Percentiles rank a stretch among this genome's conserved stretches.
These are phyloP conservation scores for Beta lomatogona DNA, from an alignment of 179 eudicot species.

Conservation along the genomic window DNA sequence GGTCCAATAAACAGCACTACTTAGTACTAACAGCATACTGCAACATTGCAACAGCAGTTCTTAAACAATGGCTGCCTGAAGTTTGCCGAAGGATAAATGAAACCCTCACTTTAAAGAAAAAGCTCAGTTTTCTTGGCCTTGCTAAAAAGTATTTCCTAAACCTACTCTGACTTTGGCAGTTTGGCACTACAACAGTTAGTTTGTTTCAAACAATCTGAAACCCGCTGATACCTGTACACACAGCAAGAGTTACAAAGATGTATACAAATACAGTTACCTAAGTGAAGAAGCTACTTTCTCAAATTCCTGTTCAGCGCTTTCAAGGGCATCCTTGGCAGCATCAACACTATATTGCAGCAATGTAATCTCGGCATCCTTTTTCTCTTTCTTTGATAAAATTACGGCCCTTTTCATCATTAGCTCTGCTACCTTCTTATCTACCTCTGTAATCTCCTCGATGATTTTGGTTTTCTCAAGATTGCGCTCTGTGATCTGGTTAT, in stretches of 20 bases:
- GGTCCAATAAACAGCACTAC: background rate
- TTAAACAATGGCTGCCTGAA: background rate
- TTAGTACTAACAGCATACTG: background rate
- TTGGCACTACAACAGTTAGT: constrained; percentile 25
- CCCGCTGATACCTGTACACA: constrained; percentile 27
- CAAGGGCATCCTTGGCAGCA: constrained; percentile 29
- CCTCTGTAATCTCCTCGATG: constrained; percentile 46
- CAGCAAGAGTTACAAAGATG: constrained; percentile 15
- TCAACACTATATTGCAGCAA: constrained; percentile 34
- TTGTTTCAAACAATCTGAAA: constrained; percentile 13
- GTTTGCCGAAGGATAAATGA: background rate
- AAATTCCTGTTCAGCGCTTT: constrained; percentile 42
- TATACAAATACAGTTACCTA: constrained; percentile 31
- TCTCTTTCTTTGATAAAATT: constrained; percentile 41
- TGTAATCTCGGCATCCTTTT: constrained; percentile 44
- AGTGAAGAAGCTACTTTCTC: constrained; percentile 42
- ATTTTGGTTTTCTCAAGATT: constrained; percentile 31
- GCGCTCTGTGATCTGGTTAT: constrained; percentile 40
- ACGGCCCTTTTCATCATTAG: constrained; percentile 47
- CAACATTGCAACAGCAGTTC: constrained; percentile 6
- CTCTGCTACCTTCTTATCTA: constrained; percentile 49
- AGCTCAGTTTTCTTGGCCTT: background rate
- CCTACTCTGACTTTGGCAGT: constrained; percentile 22
- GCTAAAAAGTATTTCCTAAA: constrained; percentile 14
- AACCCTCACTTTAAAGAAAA: background rate